Conservation (phyloP, 345 rosid genomes). For the Citropsis articulata region DNA sequence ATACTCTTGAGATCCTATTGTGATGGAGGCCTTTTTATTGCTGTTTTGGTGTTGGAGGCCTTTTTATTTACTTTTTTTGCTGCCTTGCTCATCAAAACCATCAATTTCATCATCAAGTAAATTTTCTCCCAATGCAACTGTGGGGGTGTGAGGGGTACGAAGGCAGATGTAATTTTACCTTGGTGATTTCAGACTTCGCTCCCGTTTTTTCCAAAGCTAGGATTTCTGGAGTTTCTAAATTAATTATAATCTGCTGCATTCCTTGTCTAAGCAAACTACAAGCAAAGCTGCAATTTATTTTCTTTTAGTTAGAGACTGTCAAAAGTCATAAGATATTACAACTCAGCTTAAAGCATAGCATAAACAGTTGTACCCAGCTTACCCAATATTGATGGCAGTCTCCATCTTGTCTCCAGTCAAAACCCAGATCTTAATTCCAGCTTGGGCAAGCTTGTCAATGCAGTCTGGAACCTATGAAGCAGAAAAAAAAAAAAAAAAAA, state of each 20-base stretch:
- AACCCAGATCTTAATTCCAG: slow-evolving; percentile 97
- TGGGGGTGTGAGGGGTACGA: neutral
- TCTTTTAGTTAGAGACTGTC: slow-evolving; percentile 20
- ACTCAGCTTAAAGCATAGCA: neutral
- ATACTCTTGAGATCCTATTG: too few species aligned
- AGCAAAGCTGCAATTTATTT: slow-evolving; percentile 58
- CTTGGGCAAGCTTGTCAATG: slow-evolving; percentile 97
- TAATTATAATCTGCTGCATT: slow-evolving; percentile 88
- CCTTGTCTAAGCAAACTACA: slow-evolving; percentile 97
- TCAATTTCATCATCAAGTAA: neutral
- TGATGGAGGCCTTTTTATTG: too few species aligned
- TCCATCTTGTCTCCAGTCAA: slow-evolving; percentile 99
- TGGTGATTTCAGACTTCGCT: slow-evolving; percentile 52
- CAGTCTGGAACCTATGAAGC: slow-evolving; percentile 78
- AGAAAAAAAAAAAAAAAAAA: neutral
- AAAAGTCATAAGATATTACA: neutral
- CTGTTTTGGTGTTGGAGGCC: neutral
- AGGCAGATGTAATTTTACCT: slow-evolving; percentile 41
- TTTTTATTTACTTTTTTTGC: neutral
- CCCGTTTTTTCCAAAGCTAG: slow-evolving; percentile 64
- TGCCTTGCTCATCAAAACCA: neutral
- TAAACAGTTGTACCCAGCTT: slow-evolving; percentile 17
- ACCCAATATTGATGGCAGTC: slow-evolving; percentile 99
- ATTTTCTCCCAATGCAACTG: neutral
- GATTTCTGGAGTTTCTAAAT: slow-evolving; percentile 67